These are phyloP conservation scores for Backusella macrospora DNA, from an alignment of 192 early-diverging fungal species.

Conservation along the genomic window DNA sequence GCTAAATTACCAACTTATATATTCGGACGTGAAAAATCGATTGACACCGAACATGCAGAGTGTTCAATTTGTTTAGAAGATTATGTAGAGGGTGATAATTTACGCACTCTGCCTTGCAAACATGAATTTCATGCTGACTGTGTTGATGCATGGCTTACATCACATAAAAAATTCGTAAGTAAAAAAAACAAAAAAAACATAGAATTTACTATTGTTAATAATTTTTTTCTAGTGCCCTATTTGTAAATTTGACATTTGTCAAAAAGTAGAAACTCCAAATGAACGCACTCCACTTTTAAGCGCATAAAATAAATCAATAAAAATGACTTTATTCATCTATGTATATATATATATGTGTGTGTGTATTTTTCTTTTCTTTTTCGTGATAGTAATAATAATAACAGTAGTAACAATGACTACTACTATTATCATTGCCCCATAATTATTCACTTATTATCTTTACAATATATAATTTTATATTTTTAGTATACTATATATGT, in stretches of 20 bases:
- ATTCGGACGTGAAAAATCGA: constrained; percentile 63
- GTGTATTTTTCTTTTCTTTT: not conserved
- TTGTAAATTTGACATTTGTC: constrained; percentile 40
- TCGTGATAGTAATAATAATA: not conserved
- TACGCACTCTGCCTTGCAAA: constrained; percentile 82
- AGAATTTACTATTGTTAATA: not conserved
- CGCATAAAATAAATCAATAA: constrained; percentile 17
- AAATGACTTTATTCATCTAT: too few species aligned
- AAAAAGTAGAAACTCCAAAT: constrained; percentile 14
- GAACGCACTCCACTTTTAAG: constrained; percentile 26
- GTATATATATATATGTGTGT: not conserved
- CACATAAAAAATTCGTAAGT: constrained; percentile 87
- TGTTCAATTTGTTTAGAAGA: constrained; percentile 97
- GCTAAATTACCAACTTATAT: constrained; percentile 71
- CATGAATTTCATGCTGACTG: constrained; percentile 91
- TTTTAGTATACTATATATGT: not conserved
- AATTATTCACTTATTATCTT: not conserved
- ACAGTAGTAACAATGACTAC: not conserved
- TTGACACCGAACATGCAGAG: constrained; percentile 75
- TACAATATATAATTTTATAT: constrained; percentile 1
- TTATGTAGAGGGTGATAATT: constrained; percentile 79
- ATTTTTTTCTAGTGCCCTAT: constrained; percentile 33
- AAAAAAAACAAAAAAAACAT: not conserved
- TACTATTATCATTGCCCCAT: too few species aligned
- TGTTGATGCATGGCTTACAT: constrained; percentile 92